Base-by-base conservation (phyloP, 2,329 filamentous ascomycete genomes). In the Claviceps sorghi region DNA sequence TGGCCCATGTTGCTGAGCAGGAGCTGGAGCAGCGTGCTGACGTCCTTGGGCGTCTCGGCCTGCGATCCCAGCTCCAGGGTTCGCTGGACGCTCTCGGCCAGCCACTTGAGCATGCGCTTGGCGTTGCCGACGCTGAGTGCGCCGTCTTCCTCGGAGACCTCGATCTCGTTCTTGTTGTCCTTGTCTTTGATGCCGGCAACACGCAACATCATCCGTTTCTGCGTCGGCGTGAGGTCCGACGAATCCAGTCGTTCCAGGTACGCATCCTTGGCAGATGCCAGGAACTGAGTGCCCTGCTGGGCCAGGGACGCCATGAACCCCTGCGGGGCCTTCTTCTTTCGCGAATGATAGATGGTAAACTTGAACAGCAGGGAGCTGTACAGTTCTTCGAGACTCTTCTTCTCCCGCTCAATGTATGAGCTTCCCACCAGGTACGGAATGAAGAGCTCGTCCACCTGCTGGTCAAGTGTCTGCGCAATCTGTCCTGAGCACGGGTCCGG, bases 21-120 rank as follows among this genome's bases (percentile, higher is more conserved):
- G 26, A 97, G 77, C 63, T 84, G 86, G 36, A 96, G 77, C 26
- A 97, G 76, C 55, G 88, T 82, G 46, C 84, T 86, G 52, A 97
- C 88, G 66, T 98, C 93, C 66, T 95, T 97, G 17, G 93, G 88
- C 4, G 89, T 96, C 60, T 98, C 93, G 53, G 78, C 84, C 50
- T 83, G 83, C 26, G 87, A 84, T 26, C 87, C 89, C n/a, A 98
- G 75, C 66, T 98, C 93, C 10, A 98, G 75, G 0, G 89, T 88
- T 57, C 93, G 78, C 41, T 93, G 86, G 26, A 98, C 91, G 56
- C 88, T 89, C 72, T 98, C 93, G 2, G 93, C 93, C 42, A 98
- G 73, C 93, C 93, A 98, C 64, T 88, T 94, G 55, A 98, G 78
- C 90, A 98, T 98, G 53, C 93, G 80, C 70, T 97, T 97, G n/a